Percentiles rank a stretch among this genome's conserved stretches.
Evolutionary conservation across 768 basidiomycete genomes (phyloP).

Genomic region (Collybia sp.): DNA sequence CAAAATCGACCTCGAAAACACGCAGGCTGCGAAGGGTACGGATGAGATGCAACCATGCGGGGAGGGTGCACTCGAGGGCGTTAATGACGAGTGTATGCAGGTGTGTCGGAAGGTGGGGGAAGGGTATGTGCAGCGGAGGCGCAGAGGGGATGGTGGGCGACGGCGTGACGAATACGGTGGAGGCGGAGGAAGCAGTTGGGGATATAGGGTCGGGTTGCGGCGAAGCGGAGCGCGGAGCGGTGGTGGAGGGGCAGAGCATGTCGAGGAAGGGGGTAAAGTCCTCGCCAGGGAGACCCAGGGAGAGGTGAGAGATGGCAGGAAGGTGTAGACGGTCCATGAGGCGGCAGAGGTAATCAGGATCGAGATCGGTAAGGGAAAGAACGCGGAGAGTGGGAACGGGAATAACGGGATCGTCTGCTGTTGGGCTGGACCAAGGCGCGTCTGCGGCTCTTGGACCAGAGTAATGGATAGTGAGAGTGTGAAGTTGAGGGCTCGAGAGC

Average conservation of each 20-base stretch:
- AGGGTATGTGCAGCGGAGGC: conserved; percentile 12
- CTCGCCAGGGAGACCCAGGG: conserved; percentile 50
- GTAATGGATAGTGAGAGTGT: conserved; percentile 49
- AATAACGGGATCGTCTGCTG: conserved; percentile 24
- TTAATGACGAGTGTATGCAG: conserved; percentile 34
- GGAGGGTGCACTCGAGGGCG: conserved; percentile 35
- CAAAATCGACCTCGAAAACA: conserved; percentile 39
- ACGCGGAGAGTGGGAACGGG: conserved; percentile 32
- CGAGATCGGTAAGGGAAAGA: conserved; percentile 50
- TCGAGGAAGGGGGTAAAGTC: conserved; percentile 45
- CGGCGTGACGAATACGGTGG: conserved; percentile 4
- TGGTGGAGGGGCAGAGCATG: conserved; percentile 20
- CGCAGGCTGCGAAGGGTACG: conserved; percentile 26
- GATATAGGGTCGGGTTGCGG: background rate
- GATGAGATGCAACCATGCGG: conserved; percentile 30
- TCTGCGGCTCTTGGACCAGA: conserved; percentile 46
- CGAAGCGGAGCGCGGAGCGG: conserved; percentile 10
- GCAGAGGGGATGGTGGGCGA: background rate
- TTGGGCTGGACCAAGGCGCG: conserved; percentile 30
- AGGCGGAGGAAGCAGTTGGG: conserved; percentile 1
- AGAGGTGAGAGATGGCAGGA: conserved; percentile 39
- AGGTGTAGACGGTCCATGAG: conserved; percentile 42
- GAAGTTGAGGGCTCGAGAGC: conserved; percentile 44
- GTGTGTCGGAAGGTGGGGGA: conserved; percentile 21
- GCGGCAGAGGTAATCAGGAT: conserved; percentile 45